phyloP scores from a whole-genome alignment of 2,329 filamentous ascomycete species.

The Paradendryphiella salina region DNA sequence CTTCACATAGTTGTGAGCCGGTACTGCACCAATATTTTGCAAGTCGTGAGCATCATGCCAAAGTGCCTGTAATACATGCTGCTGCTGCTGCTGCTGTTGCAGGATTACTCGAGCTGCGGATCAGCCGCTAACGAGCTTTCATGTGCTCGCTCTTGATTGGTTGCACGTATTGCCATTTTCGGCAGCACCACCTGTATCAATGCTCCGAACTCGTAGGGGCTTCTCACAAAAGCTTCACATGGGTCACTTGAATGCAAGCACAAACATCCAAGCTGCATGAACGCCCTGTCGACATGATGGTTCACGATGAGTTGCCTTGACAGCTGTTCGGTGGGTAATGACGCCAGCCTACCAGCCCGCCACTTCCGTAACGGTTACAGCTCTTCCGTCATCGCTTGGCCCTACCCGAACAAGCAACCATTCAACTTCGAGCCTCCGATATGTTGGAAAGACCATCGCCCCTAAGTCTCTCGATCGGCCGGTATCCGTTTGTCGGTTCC shows the following conservation, averaged over 20 bases:
- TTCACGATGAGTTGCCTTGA: not conserved
- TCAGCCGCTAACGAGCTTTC: not conserved
- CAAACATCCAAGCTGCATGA: not conserved
- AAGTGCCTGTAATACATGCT: too few species aligned
- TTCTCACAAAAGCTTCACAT: not conserved
- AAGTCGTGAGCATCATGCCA: too few species aligned
- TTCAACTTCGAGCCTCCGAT: not conserved
- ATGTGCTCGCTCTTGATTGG: not conserved
- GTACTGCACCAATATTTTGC: not conserved
- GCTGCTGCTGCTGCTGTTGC: too few species aligned
- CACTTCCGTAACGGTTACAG: constrained; percentile 14
- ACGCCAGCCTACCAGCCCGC: constrained; percentile 2
- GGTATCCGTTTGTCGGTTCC: constrained; percentile 8
- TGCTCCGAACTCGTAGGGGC: not conserved
- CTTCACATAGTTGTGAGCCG: not conserved
- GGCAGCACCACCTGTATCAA: not conserved
- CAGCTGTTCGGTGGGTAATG: constrained; percentile 4
- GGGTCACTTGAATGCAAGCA: not conserved
- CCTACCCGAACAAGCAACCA: constrained; percentile 7
- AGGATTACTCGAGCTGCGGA: not conserved
- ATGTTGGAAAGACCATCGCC: constrained; percentile 3
- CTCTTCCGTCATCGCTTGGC: constrained; percentile 12
- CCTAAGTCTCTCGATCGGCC: constrained; percentile 4
- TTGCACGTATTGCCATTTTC: not conserved
- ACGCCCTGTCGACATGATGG: not conserved